These are phyloP conservation scores for Thermothelomyces thermophilus DNA, from an alignment of 2,329 filamentous ascomycete species.

Conservation along the genomic window DNA sequence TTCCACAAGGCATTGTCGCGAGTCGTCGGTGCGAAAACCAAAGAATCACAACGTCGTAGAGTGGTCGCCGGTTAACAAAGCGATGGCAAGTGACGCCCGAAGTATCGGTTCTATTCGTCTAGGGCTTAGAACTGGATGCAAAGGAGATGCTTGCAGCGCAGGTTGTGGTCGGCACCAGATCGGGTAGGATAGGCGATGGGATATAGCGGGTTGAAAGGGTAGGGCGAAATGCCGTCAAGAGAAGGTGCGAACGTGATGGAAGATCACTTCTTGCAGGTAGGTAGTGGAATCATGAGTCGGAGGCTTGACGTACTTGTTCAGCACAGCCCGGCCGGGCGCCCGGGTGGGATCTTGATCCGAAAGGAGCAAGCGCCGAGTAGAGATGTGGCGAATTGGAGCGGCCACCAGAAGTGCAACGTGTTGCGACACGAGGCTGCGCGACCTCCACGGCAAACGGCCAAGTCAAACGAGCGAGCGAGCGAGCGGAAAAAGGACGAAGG, in stretches of 20 bases:
- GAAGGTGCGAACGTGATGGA: constrained; percentile 1
- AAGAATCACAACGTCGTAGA: background rate
- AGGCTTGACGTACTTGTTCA: background rate
- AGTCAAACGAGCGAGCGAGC: constrained; percentile 13
- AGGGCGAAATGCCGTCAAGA: constrained; percentile 1
- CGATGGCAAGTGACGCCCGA: background rate
- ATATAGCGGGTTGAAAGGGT: constrained; percentile 7
- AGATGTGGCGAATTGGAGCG: background rate
- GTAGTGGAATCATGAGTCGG: constrained; percentile 2
- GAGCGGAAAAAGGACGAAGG: constrained; percentile 8
- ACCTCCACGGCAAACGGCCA: constrained; percentile 6
- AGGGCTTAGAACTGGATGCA: background rate
- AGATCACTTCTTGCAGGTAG: background rate
- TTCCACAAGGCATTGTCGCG: constrained; percentile 42
- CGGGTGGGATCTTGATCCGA: background rate
- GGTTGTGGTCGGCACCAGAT: background rate
- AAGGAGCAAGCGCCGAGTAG: background rate
- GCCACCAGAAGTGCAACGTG: constrained; percentile 9
- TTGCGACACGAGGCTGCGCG: constrained; percentile 10
- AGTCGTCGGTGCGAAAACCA: background rate
- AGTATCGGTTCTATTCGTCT: background rate
- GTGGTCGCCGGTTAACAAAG: background rate
- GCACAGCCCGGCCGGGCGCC: background rate
- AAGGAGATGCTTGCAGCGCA: background rate
- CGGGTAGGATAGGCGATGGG: background rate